A percentile compares a stretch with the other conserved stretches of the same genome.
Conservation (phyloP, 1,139 yeast genomes). For the Lodderomyces orthopsilosis region DNA sequence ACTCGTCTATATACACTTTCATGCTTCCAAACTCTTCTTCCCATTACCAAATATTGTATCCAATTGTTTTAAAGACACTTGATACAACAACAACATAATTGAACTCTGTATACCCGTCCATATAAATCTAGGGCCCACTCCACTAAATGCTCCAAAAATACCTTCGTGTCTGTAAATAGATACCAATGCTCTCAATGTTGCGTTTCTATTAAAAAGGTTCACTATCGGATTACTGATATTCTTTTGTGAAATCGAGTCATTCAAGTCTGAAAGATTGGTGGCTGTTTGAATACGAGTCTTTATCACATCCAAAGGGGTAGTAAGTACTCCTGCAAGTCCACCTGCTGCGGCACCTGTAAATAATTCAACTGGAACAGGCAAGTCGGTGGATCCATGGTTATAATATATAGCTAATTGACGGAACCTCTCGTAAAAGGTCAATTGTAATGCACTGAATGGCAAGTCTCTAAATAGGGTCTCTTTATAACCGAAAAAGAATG, state of each 20-base stretch:
- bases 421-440: conserved; percentile 91
- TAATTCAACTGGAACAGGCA: conserved; percentile 64
- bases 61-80: conserved; percentile 48
- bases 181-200: conserved; percentile 62
- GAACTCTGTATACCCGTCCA: conserved; percentile 98
- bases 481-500: conserved; percentile 86
- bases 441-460: conserved; percentile 93
- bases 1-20: conserved; percentile 1
- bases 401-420: conserved; percentile 57
- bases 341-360: conserved; percentile 95
- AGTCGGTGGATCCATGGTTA: conserved; percentile 36
- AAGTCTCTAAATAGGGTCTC: conserved; percentile 89
- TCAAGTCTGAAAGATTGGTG: conserved; percentile 18
- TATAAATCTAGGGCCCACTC: conserved; percentile 93
- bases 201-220: conserved; percentile 38
- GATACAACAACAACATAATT: conserved; percentile 87
- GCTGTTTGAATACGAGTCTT: conserved; percentile 89
- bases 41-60: conserved; percentile 23
- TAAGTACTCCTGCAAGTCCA: conserved; percentile 82
- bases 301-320: conserved; percentile 88
- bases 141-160: conserved; percentile 74
- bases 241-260: conserved; percentile 11
- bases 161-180: conserved; percentile 77
- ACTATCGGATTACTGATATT: conserved; percentile 10
- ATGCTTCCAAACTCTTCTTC: conserved; percentile 1